Evolutionary conservation across 2,329 filamentous ascomycete species (phyloP).

Genomic region (Exophiala viscosa): DNA sequence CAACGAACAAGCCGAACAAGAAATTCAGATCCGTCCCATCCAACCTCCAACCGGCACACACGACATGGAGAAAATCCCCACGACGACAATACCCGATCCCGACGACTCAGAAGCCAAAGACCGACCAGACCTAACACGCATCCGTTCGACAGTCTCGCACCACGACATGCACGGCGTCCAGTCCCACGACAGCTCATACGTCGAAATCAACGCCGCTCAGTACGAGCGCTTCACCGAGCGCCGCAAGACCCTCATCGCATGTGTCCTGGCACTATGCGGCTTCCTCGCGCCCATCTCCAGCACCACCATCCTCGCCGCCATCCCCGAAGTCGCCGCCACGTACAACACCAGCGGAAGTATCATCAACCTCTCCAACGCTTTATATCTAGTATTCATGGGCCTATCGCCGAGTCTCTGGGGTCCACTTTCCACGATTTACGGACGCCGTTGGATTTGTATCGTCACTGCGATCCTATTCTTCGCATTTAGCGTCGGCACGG

Average conservation of each 20-base stretch:
- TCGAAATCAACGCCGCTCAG: conserved; percentile 47
- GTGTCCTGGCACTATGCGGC: conserved; percentile 67
- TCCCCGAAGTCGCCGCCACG: conserved; percentile 67
- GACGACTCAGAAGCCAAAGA: conserved; percentile 8
- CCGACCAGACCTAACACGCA: conserved; percentile 28
- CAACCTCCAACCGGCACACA: conserved; percentile 8
- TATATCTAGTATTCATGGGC: conserved; percentile 74
- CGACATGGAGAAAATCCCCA: conserved; percentile 15
- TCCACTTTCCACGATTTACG: conserved; percentile 64
- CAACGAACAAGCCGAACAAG: conserved; percentile 11
- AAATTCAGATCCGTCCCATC: conserved; percentile 1
- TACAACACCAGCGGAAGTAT: conserved; percentile 64
- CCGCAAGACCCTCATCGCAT: conserved; percentile 65
- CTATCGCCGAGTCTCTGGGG: conserved; percentile 68
- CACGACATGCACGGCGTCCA: conserved; percentile 26
- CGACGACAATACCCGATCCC: not conserved
- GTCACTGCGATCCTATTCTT: conserved; percentile 62
- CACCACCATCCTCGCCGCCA: conserved; percentile 68
- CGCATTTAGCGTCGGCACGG: conserved; percentile 66
- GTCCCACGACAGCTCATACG: conserved; percentile 20
- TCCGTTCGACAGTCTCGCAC: conserved; percentile 35
- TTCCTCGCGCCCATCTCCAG: conserved; percentile 73
- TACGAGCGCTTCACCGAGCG: conserved; percentile 62
- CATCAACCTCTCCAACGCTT: conserved; percentile 70
- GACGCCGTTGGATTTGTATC: conserved; percentile 57